A percentile compares a stretch with the other conserved stretches of the same genome.
phyloP scores from a whole-genome alignment of 1,284 basidiomycete species.

The Sporisorium reilianum region DNA sequence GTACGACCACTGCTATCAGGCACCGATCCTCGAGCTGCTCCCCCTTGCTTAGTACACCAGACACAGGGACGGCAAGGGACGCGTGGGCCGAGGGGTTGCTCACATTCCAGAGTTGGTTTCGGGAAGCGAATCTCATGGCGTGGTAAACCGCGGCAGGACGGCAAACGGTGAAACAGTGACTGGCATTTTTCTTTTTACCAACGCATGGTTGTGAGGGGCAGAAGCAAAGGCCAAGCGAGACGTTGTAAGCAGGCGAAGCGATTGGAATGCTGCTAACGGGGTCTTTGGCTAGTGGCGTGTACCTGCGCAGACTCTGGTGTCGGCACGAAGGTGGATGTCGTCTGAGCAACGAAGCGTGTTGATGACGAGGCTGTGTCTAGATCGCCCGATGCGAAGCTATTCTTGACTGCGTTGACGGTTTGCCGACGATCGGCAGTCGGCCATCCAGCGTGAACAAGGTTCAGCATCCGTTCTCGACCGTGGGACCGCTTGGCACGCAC shows the following conservation, averaged over 20 bases:
- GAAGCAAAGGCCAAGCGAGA: not conserved
- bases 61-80: not conserved
- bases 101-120: conserved; percentile 7
- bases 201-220: not conserved
- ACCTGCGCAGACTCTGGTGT: conserved; percentile 4
- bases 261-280: conserved; percentile 1
- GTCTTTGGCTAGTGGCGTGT: not conserved
- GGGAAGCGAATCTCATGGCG: not conserved
- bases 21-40: not conserved
- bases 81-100: not conserved
- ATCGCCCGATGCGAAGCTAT: not conserved
- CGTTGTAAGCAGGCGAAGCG: not conserved
- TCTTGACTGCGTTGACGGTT: too few species aligned
- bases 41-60: not conserved
- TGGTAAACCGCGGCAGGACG: not conserved
- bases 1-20: not conserved
- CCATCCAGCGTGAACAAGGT: not conserved
- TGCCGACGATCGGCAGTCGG: not conserved
- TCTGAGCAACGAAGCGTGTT: too few species aligned
- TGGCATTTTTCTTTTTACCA: not conserved
- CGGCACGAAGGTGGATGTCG: not conserved
- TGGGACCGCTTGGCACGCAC: too few species aligned
- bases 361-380: too few species aligned
- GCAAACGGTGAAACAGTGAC: not conserved
- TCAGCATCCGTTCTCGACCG: not conserved